A percentile compares a stretch with the other conserved stretches of the same genome.
Evolutionary conservation across 768 basidiomycete species (phyloP).

Genomic region (Pulveroboletus sp.): DNA sequence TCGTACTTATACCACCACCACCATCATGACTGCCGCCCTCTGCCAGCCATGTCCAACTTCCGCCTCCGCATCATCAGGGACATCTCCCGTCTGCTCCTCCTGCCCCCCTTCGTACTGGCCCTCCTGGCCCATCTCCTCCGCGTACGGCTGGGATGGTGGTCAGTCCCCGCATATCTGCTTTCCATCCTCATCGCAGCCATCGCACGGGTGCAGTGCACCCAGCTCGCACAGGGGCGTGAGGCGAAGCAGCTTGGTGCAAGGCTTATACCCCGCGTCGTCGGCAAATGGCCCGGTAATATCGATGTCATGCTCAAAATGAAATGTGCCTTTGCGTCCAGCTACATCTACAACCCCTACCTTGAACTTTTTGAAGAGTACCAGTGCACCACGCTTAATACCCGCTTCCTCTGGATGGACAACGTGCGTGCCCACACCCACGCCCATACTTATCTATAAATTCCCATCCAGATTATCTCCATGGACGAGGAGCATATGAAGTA

Average conservation of each 20-base stretch:
- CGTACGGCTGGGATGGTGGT: conserved; percentile 34
- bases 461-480: conserved; percentile 64
- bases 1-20: background rate
- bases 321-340: conserved; percentile 53
- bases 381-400: conserved; percentile 65
- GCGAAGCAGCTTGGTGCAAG: conserved; percentile 49
- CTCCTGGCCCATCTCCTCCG: conserved; percentile 26
- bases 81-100: conserved; percentile 37
- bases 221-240: conserved; percentile 39
- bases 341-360: conserved; percentile 62
- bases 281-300: conserved; percentile 78
- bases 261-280: conserved; percentile 55
- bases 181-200: conserved; percentile 43
- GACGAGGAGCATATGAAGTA: conserved; percentile 69
- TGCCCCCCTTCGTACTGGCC: conserved; percentile 41
- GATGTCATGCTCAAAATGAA: conserved; percentile 61
- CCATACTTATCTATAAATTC: background rate
- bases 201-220: conserved; percentile 33
- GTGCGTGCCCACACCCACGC: conserved; percentile 38
- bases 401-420: conserved; percentile 67
- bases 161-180: conserved; percentile 36
- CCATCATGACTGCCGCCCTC: background rate
- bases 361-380: conserved; percentile 67
- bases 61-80: conserved; percentile 51
- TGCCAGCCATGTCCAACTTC: conserved; percentile 29